Conservation (phyloP, 441 rosid genomes). For the Gossypium gossypioides region DNA sequence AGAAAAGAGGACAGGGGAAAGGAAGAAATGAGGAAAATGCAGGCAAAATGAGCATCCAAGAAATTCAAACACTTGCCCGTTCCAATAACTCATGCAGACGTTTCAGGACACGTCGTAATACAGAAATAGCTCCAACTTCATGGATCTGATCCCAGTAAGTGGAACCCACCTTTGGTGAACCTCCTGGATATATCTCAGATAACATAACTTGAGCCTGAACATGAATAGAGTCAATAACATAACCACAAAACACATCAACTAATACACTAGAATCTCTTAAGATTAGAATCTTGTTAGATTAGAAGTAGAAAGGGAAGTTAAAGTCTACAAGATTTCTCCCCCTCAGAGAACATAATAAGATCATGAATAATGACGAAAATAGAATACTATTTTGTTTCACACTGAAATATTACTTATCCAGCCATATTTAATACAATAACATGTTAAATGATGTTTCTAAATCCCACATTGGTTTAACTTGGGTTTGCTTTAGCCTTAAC, state of each 20-base stretch:
- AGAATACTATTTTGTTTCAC: neutral
- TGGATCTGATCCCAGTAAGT: conserved; percentile 92
- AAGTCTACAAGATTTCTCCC: neutral
- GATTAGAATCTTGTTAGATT: neutral
- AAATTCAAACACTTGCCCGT: conserved; percentile 38
- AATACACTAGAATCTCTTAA: neutral
- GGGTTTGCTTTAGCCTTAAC: neutral
- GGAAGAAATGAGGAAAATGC: neutral
- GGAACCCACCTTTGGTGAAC: conserved; percentile 74
- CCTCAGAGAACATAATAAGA: neutral
- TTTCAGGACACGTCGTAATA: conserved; percentile 71
- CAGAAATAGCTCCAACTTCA: conserved; percentile 74
- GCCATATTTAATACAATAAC: neutral
- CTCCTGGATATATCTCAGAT: conserved; percentile 99
- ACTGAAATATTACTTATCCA: conserved; percentile 4
- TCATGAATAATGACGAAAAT: neutral
- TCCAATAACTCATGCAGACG: conserved; percentile 74
- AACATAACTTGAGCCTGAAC: conserved; percentile 81
- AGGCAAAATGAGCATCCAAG: conserved; percentile 4
- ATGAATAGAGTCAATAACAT: conserved; percentile 9
- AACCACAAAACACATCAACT: conserved; percentile 2
- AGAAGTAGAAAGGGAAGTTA: neutral
- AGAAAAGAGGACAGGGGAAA: neutral
- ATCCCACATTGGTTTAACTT: neutral
- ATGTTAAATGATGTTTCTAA: neutral